Conservation (phyloP, 306 rosid genomes). For the Pterocarpus santalinus region DNA sequence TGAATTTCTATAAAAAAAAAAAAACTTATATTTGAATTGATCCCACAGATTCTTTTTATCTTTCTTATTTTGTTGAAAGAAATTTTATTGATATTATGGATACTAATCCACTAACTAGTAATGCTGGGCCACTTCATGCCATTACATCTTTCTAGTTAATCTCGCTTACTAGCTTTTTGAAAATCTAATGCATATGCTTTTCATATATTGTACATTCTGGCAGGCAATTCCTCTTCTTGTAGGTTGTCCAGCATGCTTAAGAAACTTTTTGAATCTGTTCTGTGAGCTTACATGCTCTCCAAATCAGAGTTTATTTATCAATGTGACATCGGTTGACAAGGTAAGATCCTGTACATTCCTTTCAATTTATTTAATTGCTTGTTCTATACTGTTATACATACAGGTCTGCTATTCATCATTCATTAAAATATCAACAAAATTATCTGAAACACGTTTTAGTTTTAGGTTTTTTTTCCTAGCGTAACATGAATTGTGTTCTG, state of each 20-base stretch:
- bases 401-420: slow-evolving; percentile 29
- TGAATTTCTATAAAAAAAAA: too few relatives aligned
- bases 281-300: slow-evolving; percentile 99
- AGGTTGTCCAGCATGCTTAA: slow-evolving; percentile 98
- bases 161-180: slow-evolving; percentile 10
- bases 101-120: slow-evolving; percentile 6
- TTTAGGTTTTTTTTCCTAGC: too few relatives aligned
- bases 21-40: slow-evolving; percentile 26
- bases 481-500: background rate
- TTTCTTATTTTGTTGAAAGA: background rate
- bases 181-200: slow-evolving; percentile 11
- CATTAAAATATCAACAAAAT: slow-evolving; percentile 32
- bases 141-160: slow-evolving; percentile 32
- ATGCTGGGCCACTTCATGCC: background rate
- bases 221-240: slow-evolving; percentile 99
- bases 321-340: slow-evolving; percentile 81
- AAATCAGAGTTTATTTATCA: slow-evolving; percentile 94
- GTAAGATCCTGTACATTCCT: slow-evolving; percentile 53
- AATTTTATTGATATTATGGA: slow-evolving; percentile 18
- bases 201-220: slow-evolving; percentile 45
- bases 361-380: slow-evolving; percentile 22
- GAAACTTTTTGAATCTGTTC: slow-evolving; percentile 94
- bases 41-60: background rate
- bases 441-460: slow-evolving; percentile 33
- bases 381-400: slow-evolving; percentile 3